Evolutionary conservation across 139 green algal genomes (phyloP), one percentile per base, ranked within the genome.

Genomic region (Eudorina sp.): DNA sequence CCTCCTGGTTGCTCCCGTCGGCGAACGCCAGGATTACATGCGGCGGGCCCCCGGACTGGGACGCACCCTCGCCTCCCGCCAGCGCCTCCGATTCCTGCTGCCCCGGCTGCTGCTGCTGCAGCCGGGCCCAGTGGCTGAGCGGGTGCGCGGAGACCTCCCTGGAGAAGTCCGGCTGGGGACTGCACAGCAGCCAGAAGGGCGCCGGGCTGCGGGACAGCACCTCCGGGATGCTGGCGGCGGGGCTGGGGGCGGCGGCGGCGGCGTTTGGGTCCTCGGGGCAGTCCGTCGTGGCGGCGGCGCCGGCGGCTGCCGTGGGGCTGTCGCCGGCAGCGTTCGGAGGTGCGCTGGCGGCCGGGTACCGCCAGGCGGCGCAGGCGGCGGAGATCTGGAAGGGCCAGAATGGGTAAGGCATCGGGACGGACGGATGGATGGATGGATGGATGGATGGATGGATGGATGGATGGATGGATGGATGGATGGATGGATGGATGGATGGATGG

Each of bases 1-100:
- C 82, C 0, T 85, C 21, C 45, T 93, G 41, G 53, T 94, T 85
- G 89, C 93, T 94, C 41, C 93, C 91, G 91, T 99, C 97, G 1
- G 90, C 91, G 27, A 97, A 91, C 0, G 93, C 95, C n/a, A 97
- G 73, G 48, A 91, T 74, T 34, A 96, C 78, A 55, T 66, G 82
- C 31, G n/a, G 66, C 45, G 13, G 64, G 7, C 41, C 45, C 1
- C 29, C 4, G 5, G 27, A 0, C 13, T 5, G n/a, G 0, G 18
- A 16, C 25, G 73, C 4, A 1, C 29, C 31, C 73, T 81, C n/a
- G 73, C 73, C 6, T 0, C 73, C 43, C 23, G n/a, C 25, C 9
- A 40, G 38, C 40, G 38, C 70, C 21, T 38, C n/a, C n/a, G n/a
- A n/a, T n/a, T n/a, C n/a, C 40, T 53, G 73, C 43, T 62, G 73